phyloP scores from a whole-genome alignment of 2,329 filamentous ascomycete species.

The Fusarium proliferatum region DNA sequence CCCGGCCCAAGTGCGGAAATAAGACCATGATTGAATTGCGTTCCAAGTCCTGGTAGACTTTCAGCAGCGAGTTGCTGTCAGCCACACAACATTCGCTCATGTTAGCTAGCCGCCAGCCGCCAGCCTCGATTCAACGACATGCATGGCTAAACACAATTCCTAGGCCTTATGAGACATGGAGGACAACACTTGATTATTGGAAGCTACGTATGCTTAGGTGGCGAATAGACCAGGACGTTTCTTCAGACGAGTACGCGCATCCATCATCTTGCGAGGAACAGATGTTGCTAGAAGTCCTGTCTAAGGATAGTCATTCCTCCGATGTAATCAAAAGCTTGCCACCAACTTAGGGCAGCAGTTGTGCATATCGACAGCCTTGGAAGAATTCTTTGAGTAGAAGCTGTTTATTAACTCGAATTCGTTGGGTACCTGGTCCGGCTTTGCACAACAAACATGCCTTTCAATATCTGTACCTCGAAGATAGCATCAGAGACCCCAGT shows the following conservation, averaged over 20 bases:
- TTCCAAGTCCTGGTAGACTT: not conserved
- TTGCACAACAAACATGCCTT: not conserved
- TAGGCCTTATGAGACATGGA: not conserved
- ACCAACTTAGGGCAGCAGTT: not conserved
- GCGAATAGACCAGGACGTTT: slow-evolving; percentile 14
- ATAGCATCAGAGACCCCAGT: not conserved
- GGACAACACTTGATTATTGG: not conserved
- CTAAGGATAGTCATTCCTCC: not conserved
- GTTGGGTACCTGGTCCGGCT: not conserved
- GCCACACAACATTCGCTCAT: slow-evolving; percentile 2
- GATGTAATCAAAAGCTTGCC: not conserved
- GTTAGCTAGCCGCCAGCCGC: not conserved
- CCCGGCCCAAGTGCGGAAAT: slow-evolving; percentile 18
- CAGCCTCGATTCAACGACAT: slow-evolving; percentile 5
- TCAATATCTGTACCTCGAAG: not conserved
- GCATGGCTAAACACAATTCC: slow-evolving; percentile 4
- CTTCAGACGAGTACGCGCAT: not conserved
- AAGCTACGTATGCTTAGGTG: slow-evolving; percentile 7
- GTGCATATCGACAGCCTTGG: not conserved
- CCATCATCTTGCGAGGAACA: not conserved
- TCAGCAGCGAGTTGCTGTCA: not conserved
- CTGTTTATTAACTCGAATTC: not conserved
- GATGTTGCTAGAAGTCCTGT: not conserved
- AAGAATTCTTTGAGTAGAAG: not conserved
- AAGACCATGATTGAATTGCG: not conserved